These are phyloP conservation scores for Phytophthora constricta DNA, from an alignment of 352 stramenopile species.

Conservation along the genomic window DNA sequence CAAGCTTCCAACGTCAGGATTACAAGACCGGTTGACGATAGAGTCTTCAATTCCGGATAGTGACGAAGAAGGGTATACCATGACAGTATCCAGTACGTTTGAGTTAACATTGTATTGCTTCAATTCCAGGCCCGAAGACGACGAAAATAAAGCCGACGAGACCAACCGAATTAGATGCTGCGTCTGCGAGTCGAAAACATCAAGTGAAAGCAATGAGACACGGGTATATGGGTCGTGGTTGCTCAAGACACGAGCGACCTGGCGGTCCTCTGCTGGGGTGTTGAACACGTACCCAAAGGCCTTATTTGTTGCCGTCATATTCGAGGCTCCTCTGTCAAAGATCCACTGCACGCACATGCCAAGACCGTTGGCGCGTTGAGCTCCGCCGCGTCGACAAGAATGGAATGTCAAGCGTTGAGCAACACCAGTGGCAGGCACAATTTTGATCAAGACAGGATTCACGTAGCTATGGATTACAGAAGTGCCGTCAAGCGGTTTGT, in stretches of 20 bases:
- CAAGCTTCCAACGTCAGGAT: neutral
- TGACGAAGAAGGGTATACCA: constrained; percentile 14
- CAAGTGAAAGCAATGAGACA: neutral
- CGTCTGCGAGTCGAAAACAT: constrained; percentile 9
- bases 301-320: too few relatives aligned
- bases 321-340: too few relatives aligned
- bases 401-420: constrained; percentile 15
- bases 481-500: too few relatives aligned
- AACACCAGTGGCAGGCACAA: constrained; percentile 5
- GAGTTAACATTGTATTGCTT: constrained; percentile 12
- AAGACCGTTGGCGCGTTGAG: too few relatives aligned
- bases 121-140: neutral
- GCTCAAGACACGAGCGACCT: too few relatives aligned
- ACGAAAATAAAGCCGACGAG: neutral
- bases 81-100: constrained; percentile 12
- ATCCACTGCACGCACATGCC: too few relatives aligned
- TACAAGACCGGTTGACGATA: neutral
- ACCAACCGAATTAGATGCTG: constrained; percentile 1
- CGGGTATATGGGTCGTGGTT: neutral
- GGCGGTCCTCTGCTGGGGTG: too few relatives aligned
- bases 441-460: constrained; percentile 24
- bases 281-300: too few relatives aligned
- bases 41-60: constrained; percentile 9
- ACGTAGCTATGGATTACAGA: constrained; percentile 18
- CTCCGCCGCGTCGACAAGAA: constrained; percentile 24